A percentile compares a stretch with the other conserved stretches of the same genome.
phyloP scores from a whole-genome alignment of 2,329 filamentous ascomycete species.

The Colletotrichum abscissum region DNA sequence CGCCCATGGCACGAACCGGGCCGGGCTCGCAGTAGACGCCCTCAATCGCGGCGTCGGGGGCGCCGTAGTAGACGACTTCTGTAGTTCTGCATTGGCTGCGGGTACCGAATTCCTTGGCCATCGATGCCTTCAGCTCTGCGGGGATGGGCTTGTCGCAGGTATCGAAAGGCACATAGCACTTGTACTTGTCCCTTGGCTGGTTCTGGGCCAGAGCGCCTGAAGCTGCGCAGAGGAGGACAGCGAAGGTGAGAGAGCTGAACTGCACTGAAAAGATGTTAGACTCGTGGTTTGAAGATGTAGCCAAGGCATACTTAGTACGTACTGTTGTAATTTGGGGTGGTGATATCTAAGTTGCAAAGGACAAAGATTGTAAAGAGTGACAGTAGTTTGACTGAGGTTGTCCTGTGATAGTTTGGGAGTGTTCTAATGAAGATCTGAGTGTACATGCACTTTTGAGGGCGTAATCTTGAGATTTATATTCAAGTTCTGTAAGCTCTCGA shows the following conservation, averaged over 20 bases:
- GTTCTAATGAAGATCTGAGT: background rate
- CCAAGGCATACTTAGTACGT: background rate
- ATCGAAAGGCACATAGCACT: background rate
- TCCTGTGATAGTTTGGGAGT: background rate
- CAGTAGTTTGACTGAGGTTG: background rate
- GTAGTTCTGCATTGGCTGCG: background rate
- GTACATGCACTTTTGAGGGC: background rate
- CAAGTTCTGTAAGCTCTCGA: background rate
- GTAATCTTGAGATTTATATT: background rate
- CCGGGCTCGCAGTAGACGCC: background rate
- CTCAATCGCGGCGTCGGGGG: background rate
- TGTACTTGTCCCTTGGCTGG: background rate
- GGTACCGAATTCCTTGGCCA: background rate
- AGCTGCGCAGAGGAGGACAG: background rate
- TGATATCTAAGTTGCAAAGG: background rate
- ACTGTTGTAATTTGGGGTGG: background rate
- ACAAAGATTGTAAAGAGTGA: background rate
- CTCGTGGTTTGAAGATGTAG: background rate
- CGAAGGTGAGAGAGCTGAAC: background rate
- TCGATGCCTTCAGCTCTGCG: background rate
- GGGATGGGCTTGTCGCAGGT: background rate
- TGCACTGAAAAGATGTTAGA: background rate
- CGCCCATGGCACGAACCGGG: background rate
- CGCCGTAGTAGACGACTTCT: background rate
- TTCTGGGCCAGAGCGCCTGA: background rate